Base-by-base conservation (phyloP, 1,284 basidiomycete genomes). In the Butyriboletus appendiculatus region DNA sequence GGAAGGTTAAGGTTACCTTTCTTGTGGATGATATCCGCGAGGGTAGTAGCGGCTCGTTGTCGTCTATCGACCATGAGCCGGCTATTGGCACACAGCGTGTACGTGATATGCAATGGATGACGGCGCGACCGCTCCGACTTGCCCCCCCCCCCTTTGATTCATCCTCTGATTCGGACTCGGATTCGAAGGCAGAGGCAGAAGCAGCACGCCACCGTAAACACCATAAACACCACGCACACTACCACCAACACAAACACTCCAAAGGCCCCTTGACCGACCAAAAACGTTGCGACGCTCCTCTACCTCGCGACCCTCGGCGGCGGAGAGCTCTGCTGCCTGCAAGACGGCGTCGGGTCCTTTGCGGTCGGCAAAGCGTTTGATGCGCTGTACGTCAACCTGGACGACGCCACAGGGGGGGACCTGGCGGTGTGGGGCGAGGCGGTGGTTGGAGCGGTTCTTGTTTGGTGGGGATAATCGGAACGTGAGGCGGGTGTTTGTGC, bases 241-340 rank as follows among this genome's bases (percentile, higher is more conserved):
- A 34, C 20, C 32, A 34, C 15, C 37, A 5, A 8, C 20, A n/a
- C 12, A 1, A n/a, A 3, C 46, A 28, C 15, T 18, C n/a, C 28
- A 24, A 38, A 10, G 30, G 43, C 16, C 33, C 65, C 41, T 91
- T 92, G 64, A 73, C 80, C 1, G 76, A 79, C 56, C 75, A 79
- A 16, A 88, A 88, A 46, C 78, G 77, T 94, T 24, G 75, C 88
- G 6, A 86, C 92, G 0, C 77, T 97, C 35, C 78, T 96, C 55
- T 90, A 93, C 74, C 84, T 98, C 48, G 94, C 96, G 5, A 98
- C 96, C 1, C 75, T 91, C 16, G 96, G 96, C 34, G 96, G 96
- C 1, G 96, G 96, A 0, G 74, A 85, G 33, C 84, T 98, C 0
- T 95, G 92, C 66, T 77, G 79, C 39, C 72, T 97, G 34, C 78